Evolutionary conservation across 768 basidiomycete genomes (phyloP).

Genomic region (Amanita thiersii): DNA sequence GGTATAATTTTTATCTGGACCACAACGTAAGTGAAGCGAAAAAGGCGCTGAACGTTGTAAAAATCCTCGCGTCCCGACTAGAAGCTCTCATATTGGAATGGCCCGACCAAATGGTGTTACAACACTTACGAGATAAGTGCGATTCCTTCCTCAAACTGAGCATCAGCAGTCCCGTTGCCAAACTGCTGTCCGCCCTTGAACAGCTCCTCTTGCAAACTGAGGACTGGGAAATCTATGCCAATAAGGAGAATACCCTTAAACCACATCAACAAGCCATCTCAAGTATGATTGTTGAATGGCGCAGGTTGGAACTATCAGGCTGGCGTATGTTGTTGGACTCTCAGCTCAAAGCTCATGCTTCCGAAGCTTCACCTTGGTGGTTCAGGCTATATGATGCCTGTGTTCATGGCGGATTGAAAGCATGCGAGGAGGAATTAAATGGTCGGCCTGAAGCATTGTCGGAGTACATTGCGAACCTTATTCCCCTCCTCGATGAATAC

Average conservation of each 20-base stretch:
- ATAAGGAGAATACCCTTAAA: constrained; percentile 77
- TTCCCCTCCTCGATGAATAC: constrained; percentile 78
- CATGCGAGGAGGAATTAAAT: constrained; percentile 28
- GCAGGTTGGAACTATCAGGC: constrained; percentile 79
- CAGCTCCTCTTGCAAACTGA: constrained; percentile 79
- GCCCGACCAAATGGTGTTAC: constrained; percentile 98
- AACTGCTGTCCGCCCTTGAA: constrained; percentile 75
- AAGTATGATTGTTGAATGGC: constrained; percentile 78
- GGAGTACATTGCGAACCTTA: constrained; percentile 53
- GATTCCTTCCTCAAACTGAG: constrained; percentile 52
- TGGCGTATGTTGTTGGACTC: constrained; percentile 79
- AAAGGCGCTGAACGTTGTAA: constrained; percentile 48
- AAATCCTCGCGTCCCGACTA: constrained; percentile 45
- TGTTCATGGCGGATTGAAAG: constrained; percentile 52
- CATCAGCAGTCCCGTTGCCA: constrained; percentile 69
- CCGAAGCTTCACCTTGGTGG: constrained; percentile 63
- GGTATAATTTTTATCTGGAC: constrained; percentile 76
- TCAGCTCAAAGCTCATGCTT: constrained; percentile 50
- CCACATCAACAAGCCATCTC: constrained; percentile 57
- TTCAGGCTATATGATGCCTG: constrained; percentile 81
- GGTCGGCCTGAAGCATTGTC: constrained; percentile 26
- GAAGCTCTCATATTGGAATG: constrained; percentile 60
- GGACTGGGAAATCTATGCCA: constrained; percentile 97
- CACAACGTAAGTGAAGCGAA: constrained; percentile 64
- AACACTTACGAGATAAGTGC: constrained; percentile 69